Base-by-base conservation (phyloP, 495 filamentous ascomycete genomes). In the Lindgomyces ingoldianus region DNA sequence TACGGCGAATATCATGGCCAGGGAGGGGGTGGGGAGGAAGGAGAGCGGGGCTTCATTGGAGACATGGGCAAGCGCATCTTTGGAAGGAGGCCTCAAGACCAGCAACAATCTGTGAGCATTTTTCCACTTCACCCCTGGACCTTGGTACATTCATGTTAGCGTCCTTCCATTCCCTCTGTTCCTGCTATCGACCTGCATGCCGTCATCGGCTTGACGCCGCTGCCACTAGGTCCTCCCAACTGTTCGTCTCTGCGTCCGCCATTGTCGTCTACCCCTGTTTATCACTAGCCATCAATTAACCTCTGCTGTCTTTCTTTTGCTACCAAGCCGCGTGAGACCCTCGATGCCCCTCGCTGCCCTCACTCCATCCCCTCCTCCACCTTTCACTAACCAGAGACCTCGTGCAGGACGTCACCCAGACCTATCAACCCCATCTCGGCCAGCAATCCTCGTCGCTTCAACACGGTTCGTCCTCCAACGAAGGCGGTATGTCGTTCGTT, bases 1-100 rank as follows among this genome's bases (percentile, higher is more conserved):
- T 86, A 86, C 69, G 83, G 83, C 71, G 78, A 80, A 18, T 83
- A 83, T 58, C 77, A 83, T 63, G 68, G 60, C 27, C 57, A 63
- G 36, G 62, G 50, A 58, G 80, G n/a, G n/a, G n/a, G 79, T 27
- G 72, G 73, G 39, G 69, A 70, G 50, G 80, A 79, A 30, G 73
- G 73, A 26, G 75, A 81, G 22, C 71, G 82, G 41, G 81, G 83
- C n/a, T 72, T 86, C 19, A 74, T 83, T 26, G 79, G 82, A 30
- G 83, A 84, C 60, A 79, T 83, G 54, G 81, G 73, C 77, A 79
- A 69, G 79, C 78, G 72, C 59, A 81, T 71, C 48, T 67, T 71
- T 47, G 58, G 59, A 46, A 60, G 56, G 6, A 47, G 54, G 39
- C 42, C 47, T 26, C 33, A 39, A 39, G 26, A 41, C 46, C 27